phyloP scores from a whole-genome alignment of 768 basidiomycete genomes.

The Hydnomerulius pinastri region DNA sequence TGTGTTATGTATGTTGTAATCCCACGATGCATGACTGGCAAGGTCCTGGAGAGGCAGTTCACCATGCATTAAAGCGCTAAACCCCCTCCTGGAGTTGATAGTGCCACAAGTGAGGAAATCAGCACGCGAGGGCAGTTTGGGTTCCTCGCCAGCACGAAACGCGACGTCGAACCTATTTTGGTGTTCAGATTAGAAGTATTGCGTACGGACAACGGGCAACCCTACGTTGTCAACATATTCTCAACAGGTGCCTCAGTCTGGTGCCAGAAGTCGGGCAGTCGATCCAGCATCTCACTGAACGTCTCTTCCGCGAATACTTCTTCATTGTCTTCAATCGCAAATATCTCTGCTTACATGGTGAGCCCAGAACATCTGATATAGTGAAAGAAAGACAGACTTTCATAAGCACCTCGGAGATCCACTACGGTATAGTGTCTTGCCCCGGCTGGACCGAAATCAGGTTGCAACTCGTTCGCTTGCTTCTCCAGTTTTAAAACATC shows the following conservation, averaged over 20 bases:
- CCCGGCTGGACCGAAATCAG: conserved; percentile 47
- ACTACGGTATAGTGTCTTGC: conserved; percentile 45
- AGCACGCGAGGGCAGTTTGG: conserved; percentile 42
- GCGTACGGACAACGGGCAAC: neutral
- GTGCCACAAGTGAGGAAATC: conserved; percentile 59
- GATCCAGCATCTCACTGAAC: conserved; percentile 52
- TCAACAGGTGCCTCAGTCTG: conserved; percentile 48
- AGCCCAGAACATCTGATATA: conserved; percentile 5
- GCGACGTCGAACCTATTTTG: conserved; percentile 61
- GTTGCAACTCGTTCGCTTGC: conserved; percentile 23
- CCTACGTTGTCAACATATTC: conserved; percentile 63
- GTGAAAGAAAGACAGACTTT: conserved; percentile 43
- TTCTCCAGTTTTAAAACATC: conserved; percentile 41
- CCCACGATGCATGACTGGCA: conserved; percentile 50
- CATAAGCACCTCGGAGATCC: conserved; percentile 55
- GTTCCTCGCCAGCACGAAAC: conserved; percentile 54
- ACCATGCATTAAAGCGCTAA: conserved; percentile 51
- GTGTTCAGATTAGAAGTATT: neutral
- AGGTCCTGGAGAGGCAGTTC: conserved; percentile 44
- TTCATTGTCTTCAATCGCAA: conserved; percentile 30
- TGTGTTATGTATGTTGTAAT: conserved; percentile 47
- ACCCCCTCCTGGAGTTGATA: conserved; percentile 54
- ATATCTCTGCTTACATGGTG: conserved; percentile 40
- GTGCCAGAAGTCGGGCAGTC: conserved; percentile 59
- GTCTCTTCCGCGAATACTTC: conserved; percentile 39